phyloP scores from a whole-genome alignment of 192 early-diverging fungal genomes.

The Jimgerdemannia lactiflua region DNA sequence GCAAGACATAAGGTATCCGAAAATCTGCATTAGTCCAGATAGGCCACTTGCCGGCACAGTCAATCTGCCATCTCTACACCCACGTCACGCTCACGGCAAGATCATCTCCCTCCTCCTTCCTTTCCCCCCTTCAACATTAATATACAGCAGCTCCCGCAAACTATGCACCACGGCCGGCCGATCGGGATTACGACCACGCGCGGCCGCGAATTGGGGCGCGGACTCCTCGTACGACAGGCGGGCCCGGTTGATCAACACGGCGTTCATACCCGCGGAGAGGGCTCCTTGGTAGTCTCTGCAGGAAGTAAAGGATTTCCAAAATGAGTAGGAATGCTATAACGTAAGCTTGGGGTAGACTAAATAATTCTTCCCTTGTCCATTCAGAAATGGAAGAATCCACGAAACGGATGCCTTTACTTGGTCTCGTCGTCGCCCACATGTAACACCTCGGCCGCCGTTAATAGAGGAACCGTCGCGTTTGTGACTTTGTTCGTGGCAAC shows the following conservation, averaged over 20 bases:
- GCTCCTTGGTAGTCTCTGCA: background rate
- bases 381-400: background rate
- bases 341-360: background rate
- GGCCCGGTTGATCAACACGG: background rate
- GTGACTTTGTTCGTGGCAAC: background rate
- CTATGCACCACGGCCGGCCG: background rate
- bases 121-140: background rate
- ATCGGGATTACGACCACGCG: background rate
- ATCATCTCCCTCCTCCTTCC: background rate
- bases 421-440: slow-evolving; percentile 60
- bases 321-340: too few relatives aligned
- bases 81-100: background rate
- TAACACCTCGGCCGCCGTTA: slow-evolving; percentile 34
- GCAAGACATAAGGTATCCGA: too few relatives aligned
- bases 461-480: slow-evolving; percentile 16
- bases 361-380: background rate
- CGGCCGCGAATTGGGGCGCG: background rate
- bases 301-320: background rate
- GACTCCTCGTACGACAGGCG: background rate
- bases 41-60: too few relatives aligned
- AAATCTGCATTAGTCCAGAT: too few relatives aligned
- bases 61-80: too few relatives aligned
- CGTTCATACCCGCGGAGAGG: background rate
- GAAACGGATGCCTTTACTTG: slow-evolving; percentile 19
- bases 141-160: background rate